These are phyloP conservation scores for Raddia guianensis DNA, from an alignment of 176 grass and related monocot species.

Conservation along the genomic window DNA sequence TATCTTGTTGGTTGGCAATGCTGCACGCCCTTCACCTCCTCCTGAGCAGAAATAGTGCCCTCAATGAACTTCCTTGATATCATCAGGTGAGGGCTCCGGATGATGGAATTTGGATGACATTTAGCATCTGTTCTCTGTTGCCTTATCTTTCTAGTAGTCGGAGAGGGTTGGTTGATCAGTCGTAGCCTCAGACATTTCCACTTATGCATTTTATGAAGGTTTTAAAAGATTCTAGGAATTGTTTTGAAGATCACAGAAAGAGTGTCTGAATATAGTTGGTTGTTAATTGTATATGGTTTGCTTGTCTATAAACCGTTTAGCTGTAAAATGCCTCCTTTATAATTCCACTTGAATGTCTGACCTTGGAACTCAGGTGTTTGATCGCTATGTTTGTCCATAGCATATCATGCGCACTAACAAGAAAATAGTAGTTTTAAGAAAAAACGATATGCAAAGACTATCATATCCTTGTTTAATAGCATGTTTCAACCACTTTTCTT, in stretches of 20 bases:
- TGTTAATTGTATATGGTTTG: slow-evolving; percentile 42
- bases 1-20: slow-evolving; percentile 33
- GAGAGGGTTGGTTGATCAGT: slow-evolving; percentile 18
- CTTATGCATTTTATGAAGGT: slow-evolving; percentile 24
- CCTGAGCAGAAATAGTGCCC: slow-evolving; percentile 27
- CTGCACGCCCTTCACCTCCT: slow-evolving; percentile 34
- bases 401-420: too few species aligned
- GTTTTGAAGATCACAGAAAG: slow-evolving; percentile 9
- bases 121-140: background rate
- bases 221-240: slow-evolving; percentile 34
- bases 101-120: slow-evolving; percentile 33
- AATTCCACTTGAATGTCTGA: background rate
- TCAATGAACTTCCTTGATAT: background rate
- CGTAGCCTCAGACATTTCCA: slow-evolving; percentile 11
- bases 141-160: slow-evolving; percentile 31
- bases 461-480: too few species aligned
- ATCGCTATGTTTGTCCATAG: too few species aligned
- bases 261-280: background rate
- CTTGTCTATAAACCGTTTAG: slow-evolving; percentile 9
- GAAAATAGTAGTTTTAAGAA: too few species aligned
- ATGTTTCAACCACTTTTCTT: too few species aligned
- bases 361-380: background rate
- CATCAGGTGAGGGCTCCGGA: background rate
- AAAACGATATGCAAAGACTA: too few species aligned
- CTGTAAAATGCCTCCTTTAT: background rate